Evolutionary conservation across 2,329 filamentous ascomycete species (phyloP), one percentile per base, ranked within the genome.

Genomic region (Neoascochyta sp.): DNA sequence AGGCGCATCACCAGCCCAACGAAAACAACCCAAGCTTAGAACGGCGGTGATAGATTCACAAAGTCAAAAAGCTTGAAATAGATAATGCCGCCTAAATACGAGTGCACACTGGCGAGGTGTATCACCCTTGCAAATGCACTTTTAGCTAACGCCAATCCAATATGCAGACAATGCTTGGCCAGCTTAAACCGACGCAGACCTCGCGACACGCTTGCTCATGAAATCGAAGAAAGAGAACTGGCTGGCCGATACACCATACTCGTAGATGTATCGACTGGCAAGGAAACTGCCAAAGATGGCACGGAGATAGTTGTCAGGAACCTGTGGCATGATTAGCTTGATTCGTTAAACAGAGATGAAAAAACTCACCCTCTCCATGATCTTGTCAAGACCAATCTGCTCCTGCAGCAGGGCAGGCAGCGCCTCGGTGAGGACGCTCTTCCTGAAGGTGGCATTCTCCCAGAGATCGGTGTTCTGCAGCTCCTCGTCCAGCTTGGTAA

Each of bases 221-320:
- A 96, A 98, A 62, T 94, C 87, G 67, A 94, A 98, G 74, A 98
- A 98, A 21, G 90, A 88, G 70, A 98, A 96, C 57, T 95, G 90
- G 70, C 83, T 92, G 4, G 92, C 89, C 47, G 78, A 82, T 61
- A 88, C 89, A 54, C 92, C 92, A 62, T 90, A 92, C 63, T 94
- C 80, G 65, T 98, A 98, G 22, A 98, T 87, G 62, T 98, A 98
- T 23, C 92, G 83, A 57, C 85, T 93, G 27, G 92, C 90, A 47
- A 98, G 74, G 67, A 90, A 95, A 61, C 86, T 93, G 49, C 92
- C 92, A 59, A 98, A 98, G 62, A 98, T 96, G 45, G 89, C 83
- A 46, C 88, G 80, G 42, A 98, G 77, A 61, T 98, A 98, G 49
- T 81, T 83, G 41, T 95, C 86, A 1, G 92, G 92, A 13, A 98